Evolutionary conservation across 805 yeast species (phyloP), one percentile per base, ranked within the genome.

Genomic region (Wickerhamiella allomyrinae): DNA sequence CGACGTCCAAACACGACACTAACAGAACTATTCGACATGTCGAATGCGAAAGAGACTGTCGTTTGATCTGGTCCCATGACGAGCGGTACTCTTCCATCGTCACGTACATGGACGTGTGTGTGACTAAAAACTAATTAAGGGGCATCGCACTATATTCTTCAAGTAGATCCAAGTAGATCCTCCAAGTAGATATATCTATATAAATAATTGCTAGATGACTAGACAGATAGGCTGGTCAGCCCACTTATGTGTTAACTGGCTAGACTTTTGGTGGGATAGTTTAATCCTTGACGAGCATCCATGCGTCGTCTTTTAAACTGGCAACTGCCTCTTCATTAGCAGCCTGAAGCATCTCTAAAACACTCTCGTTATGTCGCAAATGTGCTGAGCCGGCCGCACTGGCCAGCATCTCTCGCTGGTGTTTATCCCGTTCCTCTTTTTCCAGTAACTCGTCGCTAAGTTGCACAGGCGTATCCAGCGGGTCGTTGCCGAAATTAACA

Each of bases 1-100:
- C 99, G 22, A 91, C 78, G 58, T 80, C 83, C 49, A 89, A 66
- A 60, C 95, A 84, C 3, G 97, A 81, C 19, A 85, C 95, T 57
- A 89, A 85, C 8, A 91, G 66, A 20, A 83, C 85, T 44, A 87
- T 62, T 54, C 82, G 81, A 58, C 96, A 91, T 5, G 95, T 79
- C n/a, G 95, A 79, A 59, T 87, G 96, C 11, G 94, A 79, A 41
- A 84, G 62, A 3, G 94, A 79, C n/a, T 81, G 71, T 42, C 68
- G 65, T 51, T 76, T 68, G 46, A 89, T 77, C 40, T 72, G 76
- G 40, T 71, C 69, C 61, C 85, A 86, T 10, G 81, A 78, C 47
- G 60, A 63, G 13, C 74, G 70, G 58, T 81, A 83, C 58, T 79
- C 72, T 25, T 71, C 67, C 11, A 94, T 83, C 39, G 73, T 69